Percentiles rank a stretch among this genome's conserved stretches.
Evolutionary conservation across 1,284 basidiomycete species (phyloP).

Genomic region (Sanghuangporus weigelae): DNA sequence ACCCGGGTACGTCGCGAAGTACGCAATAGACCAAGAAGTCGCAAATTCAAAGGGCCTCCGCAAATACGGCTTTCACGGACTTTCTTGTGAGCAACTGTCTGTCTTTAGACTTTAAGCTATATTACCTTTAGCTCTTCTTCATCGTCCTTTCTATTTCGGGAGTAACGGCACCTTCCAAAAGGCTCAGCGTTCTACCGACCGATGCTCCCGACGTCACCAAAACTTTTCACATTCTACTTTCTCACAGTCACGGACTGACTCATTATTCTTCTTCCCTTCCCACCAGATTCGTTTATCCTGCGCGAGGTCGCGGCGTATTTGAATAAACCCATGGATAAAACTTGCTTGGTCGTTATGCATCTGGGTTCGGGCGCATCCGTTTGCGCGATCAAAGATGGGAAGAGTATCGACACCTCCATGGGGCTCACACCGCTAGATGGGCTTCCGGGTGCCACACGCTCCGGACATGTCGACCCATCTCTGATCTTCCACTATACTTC

Average conservation of each 20-base stretch:
- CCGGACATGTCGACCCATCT: conserved; percentile 77
- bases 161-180: neutral
- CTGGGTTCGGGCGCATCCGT: conserved; percentile 83
- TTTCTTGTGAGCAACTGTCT: conserved; percentile 48
- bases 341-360: conserved; percentile 75
- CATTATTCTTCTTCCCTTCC: conserved; percentile 11
- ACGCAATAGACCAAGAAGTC: conserved; percentile 64
- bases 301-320: conserved; percentile 55
- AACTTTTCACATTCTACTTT: conserved; percentile 26
- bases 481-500: conserved; percentile 83
- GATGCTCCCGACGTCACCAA: neutral
- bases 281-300: conserved; percentile 57
- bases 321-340: conserved; percentile 39
- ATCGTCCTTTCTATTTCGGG: neutral
- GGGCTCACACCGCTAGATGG: conserved; percentile 75
- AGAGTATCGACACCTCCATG: conserved; percentile 79
- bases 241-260: conserved; percentile 18
- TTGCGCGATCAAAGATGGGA: conserved; percentile 65
- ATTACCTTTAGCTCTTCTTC: neutral
- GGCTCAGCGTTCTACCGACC: neutral
- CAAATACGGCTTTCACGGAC: conserved; percentile 88
- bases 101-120: neutral
- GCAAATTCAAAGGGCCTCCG: conserved; percentile 62
- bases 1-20: conserved; percentile 68
- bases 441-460: conserved; percentile 82